Evolutionary conservation across 441 rosid genomes (phyloP).

Genomic region (Manihot esculenta): DNA sequence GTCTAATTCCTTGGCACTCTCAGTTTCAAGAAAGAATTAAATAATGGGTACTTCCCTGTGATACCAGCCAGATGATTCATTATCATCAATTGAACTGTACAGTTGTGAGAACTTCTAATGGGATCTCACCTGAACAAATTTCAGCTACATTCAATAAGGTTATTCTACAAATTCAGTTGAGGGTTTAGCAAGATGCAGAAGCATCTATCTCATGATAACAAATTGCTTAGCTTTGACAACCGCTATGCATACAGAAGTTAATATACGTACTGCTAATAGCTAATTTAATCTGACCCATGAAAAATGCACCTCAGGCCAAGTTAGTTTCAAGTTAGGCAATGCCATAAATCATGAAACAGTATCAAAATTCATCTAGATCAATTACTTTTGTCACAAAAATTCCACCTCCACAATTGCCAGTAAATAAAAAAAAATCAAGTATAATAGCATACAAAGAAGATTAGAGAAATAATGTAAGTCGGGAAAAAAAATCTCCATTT

Average conservation of each 20-base stretch:
- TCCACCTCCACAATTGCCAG: background rate
- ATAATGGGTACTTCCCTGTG: background rate
- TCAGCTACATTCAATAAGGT: background rate
- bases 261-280: constrained; percentile 10
- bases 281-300: background rate
- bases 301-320: background rate
- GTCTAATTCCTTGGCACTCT: background rate
- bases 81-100: background rate
- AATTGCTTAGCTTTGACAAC: background rate
- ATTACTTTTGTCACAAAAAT: background rate
- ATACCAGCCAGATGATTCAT: background rate
- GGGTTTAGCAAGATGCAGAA: constrained; percentile 2
- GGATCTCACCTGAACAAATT: background rate
- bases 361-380: background rate
- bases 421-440: too few species aligned
- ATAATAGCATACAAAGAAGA: background rate
- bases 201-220: background rate
- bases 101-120: background rate
- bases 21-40: background rate
- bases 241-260: background rate
- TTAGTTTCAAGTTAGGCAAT: background rate
- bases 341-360: background rate
- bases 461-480: background rate
- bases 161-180: background rate
- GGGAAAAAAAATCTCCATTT: background rate